Conservation (phyloP, 176 grass and related monocot species). For the Zoysia pacifica region DNA sequence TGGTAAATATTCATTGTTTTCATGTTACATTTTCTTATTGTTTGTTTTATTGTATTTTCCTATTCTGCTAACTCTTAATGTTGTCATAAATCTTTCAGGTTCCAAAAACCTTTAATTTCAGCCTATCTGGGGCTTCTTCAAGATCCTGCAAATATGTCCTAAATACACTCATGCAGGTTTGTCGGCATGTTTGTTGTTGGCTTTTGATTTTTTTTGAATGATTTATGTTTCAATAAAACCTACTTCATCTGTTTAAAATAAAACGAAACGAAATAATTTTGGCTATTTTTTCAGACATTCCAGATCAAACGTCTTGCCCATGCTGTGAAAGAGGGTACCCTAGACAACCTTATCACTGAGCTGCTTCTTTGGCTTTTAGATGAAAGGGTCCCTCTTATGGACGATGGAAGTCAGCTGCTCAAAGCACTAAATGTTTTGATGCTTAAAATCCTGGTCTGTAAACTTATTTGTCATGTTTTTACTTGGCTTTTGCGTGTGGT, state of each 20-base stretch:
- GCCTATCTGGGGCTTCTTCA: conserved; percentile 93
- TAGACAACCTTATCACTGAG: conserved; percentile 97
- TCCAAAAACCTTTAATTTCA: conserved; percentile 94
- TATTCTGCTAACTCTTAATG: neutral
- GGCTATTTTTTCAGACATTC: conserved; percentile 54
- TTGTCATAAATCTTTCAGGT: conserved; percentile 56
- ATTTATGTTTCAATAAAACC: conserved; percentile 20
- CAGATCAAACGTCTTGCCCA: conserved; percentile 95
- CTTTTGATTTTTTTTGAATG: conserved; percentile 4
- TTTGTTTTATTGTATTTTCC: neutral
- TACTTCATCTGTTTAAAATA: conserved; percentile 22
- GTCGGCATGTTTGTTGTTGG: neutral
- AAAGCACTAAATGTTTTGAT: conserved; percentile 98
- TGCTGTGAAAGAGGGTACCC: conserved; percentile 85
- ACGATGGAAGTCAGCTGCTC: conserved; percentile 95
- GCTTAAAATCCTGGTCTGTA: conserved; percentile 95
- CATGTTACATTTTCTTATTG: conserved; percentile 16
- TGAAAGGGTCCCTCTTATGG: conserved; percentile 97
- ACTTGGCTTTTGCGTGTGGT: conserved; percentile 32
- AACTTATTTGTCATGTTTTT: neutral
- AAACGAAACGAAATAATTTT: neutral
- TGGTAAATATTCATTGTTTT: conserved; percentile 56
- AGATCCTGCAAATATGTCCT: conserved; percentile 99
- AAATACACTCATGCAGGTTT: conserved; percentile 99
- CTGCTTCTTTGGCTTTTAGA: conserved; percentile 99